Evolutionary conservation across 176 grass and related monocot genomes (phyloP), one percentile per base, ranked within the genome.

Genomic region (Avena eriantha): DNA sequence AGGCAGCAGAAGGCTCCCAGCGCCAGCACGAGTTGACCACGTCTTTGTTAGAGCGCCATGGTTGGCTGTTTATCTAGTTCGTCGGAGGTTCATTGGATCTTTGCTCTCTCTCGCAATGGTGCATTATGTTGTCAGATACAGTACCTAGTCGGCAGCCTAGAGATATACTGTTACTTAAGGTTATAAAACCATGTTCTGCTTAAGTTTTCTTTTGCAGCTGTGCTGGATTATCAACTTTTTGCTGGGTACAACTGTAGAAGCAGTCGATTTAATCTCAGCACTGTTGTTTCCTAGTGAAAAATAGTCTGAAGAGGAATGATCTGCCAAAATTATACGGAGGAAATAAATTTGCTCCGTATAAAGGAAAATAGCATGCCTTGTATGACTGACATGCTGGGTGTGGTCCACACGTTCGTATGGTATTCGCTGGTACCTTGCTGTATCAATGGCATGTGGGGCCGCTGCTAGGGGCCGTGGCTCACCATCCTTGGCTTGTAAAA

Each of bases 1-100:
- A 89, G 89, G 56, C 86, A 98, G 77, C 92, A 93, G 76, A 87
- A 90, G 9, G 76, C 86, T 1, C 83, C 89, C 19, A 69, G 85
- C 81, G 29, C 85, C 23, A 85, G 86, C 86, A 69, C 82, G 0
- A 85, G 77, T 54, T 85, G 77, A 91, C 41, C 50, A 0, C 21
- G 10, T 58, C 23, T 16, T 15, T 11, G 45, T 47, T 34, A 8
- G 36, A 31, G 23, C 60, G 47, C n/a, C 0, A 11, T 23, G 19
- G 53, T 24, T 64, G 80, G 29, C 63, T 77, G 80, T 71, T 47
- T 57, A 73, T 53, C 81, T 9, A n/a, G 55, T 89, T 54, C 14
- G 57, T 68, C n/a, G 60, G 10, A 34, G 53, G 46, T 57, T 80
- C 16, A 31, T 53, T 65, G 54, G 43, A 64, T 47, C 34, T 71